Conservation (phyloP, 257 asterid genomes). For the Eustoma russellianum region DNA sequence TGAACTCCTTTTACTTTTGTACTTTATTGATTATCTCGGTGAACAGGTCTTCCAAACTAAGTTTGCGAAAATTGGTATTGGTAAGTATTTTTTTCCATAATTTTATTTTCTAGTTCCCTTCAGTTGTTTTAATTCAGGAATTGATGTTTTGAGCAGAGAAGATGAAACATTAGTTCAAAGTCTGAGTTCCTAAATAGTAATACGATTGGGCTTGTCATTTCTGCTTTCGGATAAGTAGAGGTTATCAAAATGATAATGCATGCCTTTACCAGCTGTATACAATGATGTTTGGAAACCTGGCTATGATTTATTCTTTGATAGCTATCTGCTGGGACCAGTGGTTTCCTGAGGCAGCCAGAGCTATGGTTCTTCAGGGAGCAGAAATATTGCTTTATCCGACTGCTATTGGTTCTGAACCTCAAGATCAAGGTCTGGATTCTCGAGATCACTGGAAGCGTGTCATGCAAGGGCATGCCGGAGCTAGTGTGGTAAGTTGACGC, state of each 20-base stretch:
- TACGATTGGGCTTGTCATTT: background rate
- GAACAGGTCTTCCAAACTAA: conserved; percentile 82
- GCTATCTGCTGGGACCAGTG: conserved; percentile 99
- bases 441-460: conserved; percentile 97
- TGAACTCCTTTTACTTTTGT: conserved; percentile 7
- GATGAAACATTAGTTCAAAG: too few species aligned
- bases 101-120: too few species aligned
- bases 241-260: background rate
- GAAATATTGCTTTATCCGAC: conserved; percentile 92
- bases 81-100: conserved; percentile 33
- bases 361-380: conserved; percentile 97
- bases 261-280: background rate
- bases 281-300: background rate
- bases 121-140: too few species aligned
- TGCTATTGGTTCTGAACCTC: conserved; percentile 99
- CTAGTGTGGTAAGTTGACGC: conserved; percentile 58
- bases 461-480: conserved; percentile 99
- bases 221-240: background rate
- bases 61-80: conserved; percentile 88
- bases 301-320: conserved; percentile 17
- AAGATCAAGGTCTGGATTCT: conserved; percentile 85
- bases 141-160: too few species aligned
- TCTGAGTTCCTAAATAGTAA: background rate
- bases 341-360: conserved; percentile 99
- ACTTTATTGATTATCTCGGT: conserved; percentile 12